A percentile compares a stretch with the other conserved stretches of the same genome.
Conservation (phyloP, 116 monocot species). For the Posidonia oceanica region DNA sequence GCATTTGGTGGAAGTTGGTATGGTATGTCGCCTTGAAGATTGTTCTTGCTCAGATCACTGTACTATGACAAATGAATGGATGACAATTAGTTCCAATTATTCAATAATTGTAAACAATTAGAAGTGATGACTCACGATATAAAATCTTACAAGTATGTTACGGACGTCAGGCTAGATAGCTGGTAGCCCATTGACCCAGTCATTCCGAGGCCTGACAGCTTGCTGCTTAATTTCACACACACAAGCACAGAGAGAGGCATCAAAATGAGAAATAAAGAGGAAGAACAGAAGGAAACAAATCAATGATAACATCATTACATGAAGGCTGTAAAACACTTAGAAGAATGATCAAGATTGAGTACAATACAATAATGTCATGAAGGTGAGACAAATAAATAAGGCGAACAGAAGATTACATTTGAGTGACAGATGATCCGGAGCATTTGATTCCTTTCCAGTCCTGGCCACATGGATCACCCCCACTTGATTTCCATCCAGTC, state of each 20-base stretch:
- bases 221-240: slow-evolving; percentile 28
- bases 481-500: slow-evolving; percentile 57
- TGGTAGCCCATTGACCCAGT: slow-evolving; percentile 87
- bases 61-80: slow-evolving; percentile 50
- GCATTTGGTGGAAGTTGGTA: slow-evolving; percentile 94
- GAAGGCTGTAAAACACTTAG: too few species aligned
- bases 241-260: not conserved
- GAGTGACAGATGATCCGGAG: slow-evolving; percentile 69
- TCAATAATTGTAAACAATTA: not conserved
- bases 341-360: not conserved
- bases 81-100: slow-evolving; percentile 19
- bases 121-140: not conserved
- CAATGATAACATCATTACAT: too few species aligned
- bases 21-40: slow-evolving; percentile 87
- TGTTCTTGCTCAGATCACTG: slow-evolving; percentile 98
- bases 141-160: slow-evolving; percentile 77
- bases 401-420: slow-evolving; percentile 40
- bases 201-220: slow-evolving; percentile 68
- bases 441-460: slow-evolving; percentile 75
- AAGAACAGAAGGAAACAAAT: not conserved
- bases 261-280: not conserved
- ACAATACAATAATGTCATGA: too few species aligned
- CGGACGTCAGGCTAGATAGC: slow-evolving; percentile 85
- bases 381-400: too few species aligned
- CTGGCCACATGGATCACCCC: slow-evolving; percentile 78